phyloP scores from a whole-genome alignment of 2,329 filamentous ascomycete species.

The Domatiomyces globalis region DNA sequence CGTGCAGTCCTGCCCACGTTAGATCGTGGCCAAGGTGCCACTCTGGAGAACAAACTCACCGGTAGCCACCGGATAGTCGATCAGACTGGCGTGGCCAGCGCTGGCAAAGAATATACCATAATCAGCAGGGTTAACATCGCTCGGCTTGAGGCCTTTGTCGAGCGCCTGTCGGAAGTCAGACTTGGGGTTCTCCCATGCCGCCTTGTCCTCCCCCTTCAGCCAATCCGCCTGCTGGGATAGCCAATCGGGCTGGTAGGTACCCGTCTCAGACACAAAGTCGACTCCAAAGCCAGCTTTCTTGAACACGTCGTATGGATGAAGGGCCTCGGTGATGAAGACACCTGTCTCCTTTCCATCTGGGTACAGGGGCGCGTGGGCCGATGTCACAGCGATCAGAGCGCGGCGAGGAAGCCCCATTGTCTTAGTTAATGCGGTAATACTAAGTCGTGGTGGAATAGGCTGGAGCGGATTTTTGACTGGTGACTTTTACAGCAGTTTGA shows the following conservation, averaged over 20 bases:
- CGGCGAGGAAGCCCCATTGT: neutral
- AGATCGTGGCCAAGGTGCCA: conserved; percentile 10
- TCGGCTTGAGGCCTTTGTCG: conserved; percentile 21
- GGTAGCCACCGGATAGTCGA: conserved; percentile 28
- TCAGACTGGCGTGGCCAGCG: conserved; percentile 28
- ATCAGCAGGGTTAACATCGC: conserved; percentile 18
- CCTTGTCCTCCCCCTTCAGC: conserved; percentile 22
- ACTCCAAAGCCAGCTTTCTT: conserved; percentile 23
- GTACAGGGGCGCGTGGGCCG: conserved; percentile 19
- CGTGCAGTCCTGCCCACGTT: conserved; percentile 9
- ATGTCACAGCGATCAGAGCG: conserved; percentile 13
- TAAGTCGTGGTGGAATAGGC: too few relatives aligned
- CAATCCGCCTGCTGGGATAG: conserved; percentile 25
- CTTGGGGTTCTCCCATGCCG: conserved; percentile 22
- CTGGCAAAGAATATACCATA: conserved; percentile 29
- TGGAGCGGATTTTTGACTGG: neutral
- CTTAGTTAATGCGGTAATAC: neutral
- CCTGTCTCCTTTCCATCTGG: conserved; percentile 22
- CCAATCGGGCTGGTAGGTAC: conserved; percentile 26
- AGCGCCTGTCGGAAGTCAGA: conserved; percentile 24
- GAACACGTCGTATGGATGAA: conserved; percentile 37
- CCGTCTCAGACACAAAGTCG: conserved; percentile 29
- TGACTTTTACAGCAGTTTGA: neutral
- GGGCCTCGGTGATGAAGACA: conserved; percentile 35
- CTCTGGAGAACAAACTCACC: conserved; percentile 14